phyloP scores from a whole-genome alignment of 192 early-diverging fungal genomes.

The Phycomyces nitens region DNA sequence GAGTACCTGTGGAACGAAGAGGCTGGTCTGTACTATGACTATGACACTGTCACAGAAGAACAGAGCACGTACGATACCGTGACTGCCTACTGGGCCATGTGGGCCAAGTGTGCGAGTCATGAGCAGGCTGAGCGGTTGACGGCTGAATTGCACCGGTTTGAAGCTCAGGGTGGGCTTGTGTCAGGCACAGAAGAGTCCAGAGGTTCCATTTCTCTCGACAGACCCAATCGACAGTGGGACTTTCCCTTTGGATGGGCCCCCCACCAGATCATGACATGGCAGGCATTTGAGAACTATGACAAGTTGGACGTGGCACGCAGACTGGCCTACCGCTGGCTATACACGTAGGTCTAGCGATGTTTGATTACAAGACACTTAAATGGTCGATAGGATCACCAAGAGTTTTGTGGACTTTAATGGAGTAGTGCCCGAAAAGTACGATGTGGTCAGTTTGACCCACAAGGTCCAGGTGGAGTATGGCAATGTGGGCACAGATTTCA shows the following conservation, averaged over 20 bases:
- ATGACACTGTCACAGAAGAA: conserved; percentile 64
- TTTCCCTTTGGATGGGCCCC: conserved; percentile 95
- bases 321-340: conserved; percentile 92
- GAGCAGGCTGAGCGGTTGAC: conserved; percentile 77
- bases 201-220: conserved; percentile 70
- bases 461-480: conserved; percentile 92
- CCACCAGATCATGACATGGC: conserved; percentile 97
- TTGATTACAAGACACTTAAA: too few species aligned
- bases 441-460: conserved; percentile 90
- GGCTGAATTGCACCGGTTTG: conserved; percentile 66
- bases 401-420: conserved; percentile 95
- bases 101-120: conserved; percentile 76
- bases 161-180: conserved; percentile 88
- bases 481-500: conserved; percentile 91
- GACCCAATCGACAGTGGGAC: conserved; percentile 97
- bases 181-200: conserved; percentile 87
- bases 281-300: conserved; percentile 80
- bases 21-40: conserved; percentile 84
- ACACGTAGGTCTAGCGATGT: conserved; percentile 60
- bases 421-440: conserved; percentile 95
- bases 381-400: conserved; percentile 80
- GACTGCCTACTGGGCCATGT: conserved; percentile 86
- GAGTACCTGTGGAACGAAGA: conserved; percentile 82
- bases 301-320: conserved; percentile 65
- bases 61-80: conserved; percentile 83